Evolutionary conservation across 23 red algal species (phyloP).

Genomic region (Gracilaria caudata): DNA sequence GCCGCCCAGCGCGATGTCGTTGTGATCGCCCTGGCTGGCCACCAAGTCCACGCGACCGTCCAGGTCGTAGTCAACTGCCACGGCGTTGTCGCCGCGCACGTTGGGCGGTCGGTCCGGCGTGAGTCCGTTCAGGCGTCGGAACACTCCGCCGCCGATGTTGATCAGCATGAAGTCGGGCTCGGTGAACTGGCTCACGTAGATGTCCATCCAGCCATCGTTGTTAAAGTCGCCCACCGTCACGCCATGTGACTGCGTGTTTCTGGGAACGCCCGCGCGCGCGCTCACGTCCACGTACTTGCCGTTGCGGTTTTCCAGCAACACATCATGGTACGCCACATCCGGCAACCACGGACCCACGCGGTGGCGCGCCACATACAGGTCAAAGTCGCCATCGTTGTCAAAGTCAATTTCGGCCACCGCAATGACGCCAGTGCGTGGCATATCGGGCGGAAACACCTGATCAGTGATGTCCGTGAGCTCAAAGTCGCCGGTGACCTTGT

Average conservation of each 20-base stretch:
- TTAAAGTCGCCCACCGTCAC: conserved; percentile 69
- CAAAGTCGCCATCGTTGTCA: conserved; percentile 72
- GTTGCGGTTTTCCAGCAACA: conserved; percentile 14
- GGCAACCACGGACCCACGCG: conserved; percentile 35
- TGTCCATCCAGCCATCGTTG: conserved; percentile 60
- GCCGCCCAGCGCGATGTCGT: background rate
- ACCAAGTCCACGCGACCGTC: conserved; percentile 49
- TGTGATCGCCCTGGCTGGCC: conserved; percentile 27
- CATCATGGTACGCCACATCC: conserved; percentile 22
- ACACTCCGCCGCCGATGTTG: conserved; percentile 26
- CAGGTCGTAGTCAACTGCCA: conserved; percentile 49
- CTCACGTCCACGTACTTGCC: conserved; percentile 49
- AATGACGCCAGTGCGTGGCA: background rate
- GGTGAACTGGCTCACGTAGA: conserved; percentile 32
- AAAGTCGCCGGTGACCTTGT: conserved; percentile 49
- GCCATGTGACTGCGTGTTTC: conserved; percentile 26
- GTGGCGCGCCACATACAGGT: conserved; percentile 61
- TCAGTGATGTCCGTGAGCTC: conserved; percentile 37
- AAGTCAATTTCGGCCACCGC: conserved; percentile 68
- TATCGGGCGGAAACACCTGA: background rate
- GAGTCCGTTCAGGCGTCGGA: conserved; percentile 9
- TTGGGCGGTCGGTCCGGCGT: conserved; percentile 19
- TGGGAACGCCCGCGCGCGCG: background rate
- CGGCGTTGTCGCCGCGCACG: conserved; percentile 39
- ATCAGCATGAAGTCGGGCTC: conserved; percentile 44